Conservation (phyloP, 225 moss, liverwort and hornwort genomes). For the Marchantia paleacea region DNA sequence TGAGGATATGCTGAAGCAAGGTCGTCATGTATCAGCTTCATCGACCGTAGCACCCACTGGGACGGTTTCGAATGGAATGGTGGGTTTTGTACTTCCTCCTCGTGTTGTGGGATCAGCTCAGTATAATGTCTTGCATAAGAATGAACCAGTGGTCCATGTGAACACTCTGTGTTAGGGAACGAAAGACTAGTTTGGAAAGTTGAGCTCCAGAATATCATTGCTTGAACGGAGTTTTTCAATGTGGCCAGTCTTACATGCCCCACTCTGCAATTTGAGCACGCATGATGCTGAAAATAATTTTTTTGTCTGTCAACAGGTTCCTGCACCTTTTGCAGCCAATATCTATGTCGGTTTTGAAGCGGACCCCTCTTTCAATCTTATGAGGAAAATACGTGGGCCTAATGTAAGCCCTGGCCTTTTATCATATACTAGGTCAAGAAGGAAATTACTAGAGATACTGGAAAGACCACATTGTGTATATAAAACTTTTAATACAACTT, state of each 20-base stretch:
- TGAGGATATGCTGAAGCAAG: slow-evolving; percentile 90
- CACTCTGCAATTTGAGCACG: not conserved
- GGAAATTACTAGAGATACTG: slow-evolving; percentile 52
- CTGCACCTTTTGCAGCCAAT: slow-evolving; percentile 45
- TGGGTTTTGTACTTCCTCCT: slow-evolving; percentile 15
- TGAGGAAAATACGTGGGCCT: slow-evolving; percentile 97
- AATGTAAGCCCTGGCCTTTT: slow-evolving; percentile 97
- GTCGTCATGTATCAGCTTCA: slow-evolving; percentile 37
- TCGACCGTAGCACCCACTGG: slow-evolving; percentile 38
- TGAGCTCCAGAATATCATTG: not conserved
- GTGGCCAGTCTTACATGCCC: not conserved
- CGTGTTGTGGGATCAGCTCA: not conserved
- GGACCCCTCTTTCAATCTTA: slow-evolving; percentile 85
- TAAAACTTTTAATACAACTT: slow-evolving; percentile 57
- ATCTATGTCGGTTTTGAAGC: slow-evolving; percentile 79
- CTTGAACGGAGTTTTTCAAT: not conserved
- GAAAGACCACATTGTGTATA: slow-evolving; percentile 56
- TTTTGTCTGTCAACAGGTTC: slow-evolving; percentile 38
- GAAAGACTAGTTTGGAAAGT: not conserved
- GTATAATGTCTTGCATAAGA: not conserved
- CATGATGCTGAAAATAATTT: not conserved
- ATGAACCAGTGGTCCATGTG: not conserved
- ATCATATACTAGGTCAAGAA: slow-evolving; percentile 56
- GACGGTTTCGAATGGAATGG: slow-evolving; percentile 50
- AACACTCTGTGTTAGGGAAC: not conserved